These are phyloP conservation scores for Chrysochromulina tobinii DNA, from an alignment of 78 protist genomes.

Conservation along the genomic window DNA sequence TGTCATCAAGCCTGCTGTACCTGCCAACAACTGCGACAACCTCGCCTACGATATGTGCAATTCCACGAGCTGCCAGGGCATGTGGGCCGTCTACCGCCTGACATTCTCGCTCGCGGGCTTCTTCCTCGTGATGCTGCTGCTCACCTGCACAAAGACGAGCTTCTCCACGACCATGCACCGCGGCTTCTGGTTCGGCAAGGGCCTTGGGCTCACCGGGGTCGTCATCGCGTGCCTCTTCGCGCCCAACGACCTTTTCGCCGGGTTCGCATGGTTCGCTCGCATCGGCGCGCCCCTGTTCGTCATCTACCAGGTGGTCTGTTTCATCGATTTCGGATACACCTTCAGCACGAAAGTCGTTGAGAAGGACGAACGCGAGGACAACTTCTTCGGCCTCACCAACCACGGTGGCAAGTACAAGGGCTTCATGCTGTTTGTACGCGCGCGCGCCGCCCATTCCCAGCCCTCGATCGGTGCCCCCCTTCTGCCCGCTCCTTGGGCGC, in stretches of 20 bases:
- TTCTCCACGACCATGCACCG: background rate
- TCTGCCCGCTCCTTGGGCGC: too few relatives aligned
- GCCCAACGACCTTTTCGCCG: slow-evolving; percentile 1
- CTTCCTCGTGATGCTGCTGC: background rate
- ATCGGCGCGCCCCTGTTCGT: background rate
- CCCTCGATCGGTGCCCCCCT: too few relatives aligned
- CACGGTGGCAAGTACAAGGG: too few relatives aligned
- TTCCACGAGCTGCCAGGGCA: background rate
- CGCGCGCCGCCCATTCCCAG: too few relatives aligned
- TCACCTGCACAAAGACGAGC: background rate
- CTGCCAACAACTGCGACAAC: too few relatives aligned
- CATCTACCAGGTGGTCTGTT: background rate
- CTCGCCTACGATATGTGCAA: background rate
- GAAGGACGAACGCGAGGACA: background rate
- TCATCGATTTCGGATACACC: background rate
- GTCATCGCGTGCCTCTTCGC: background rate
- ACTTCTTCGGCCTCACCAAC: too few relatives aligned
- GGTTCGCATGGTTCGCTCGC: slow-evolving; percentile 1
- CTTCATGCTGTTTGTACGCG: too few relatives aligned
- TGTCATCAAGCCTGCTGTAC: too few relatives aligned
- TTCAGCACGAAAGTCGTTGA: background rate
- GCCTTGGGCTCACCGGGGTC: background rate
- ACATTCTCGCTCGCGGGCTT: background rate
- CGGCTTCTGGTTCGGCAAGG: slow-evolving; percentile 16
- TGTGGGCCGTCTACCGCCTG: slow-evolving; percentile 10